Evolutionary conservation across 192 early-diverging fungal species (phyloP).

Genomic region (Spinellus fusiger): DNA sequence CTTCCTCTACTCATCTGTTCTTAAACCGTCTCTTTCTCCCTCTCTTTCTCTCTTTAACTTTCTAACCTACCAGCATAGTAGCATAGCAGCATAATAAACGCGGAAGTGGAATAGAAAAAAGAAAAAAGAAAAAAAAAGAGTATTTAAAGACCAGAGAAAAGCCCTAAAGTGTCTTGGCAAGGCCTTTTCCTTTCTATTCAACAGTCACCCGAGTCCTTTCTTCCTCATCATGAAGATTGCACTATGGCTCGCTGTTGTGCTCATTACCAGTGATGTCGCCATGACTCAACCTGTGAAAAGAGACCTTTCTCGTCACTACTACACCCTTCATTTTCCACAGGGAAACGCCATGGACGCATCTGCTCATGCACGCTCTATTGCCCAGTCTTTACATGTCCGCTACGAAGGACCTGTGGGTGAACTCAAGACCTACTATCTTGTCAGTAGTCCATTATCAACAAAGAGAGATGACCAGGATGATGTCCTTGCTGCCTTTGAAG

Average conservation of each 20-base stretch:
- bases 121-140: neutral
- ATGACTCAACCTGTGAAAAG: conserved; percentile 1
- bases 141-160: neutral
- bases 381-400: conserved; percentile 29
- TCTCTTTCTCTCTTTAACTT: no score
- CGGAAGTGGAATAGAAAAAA: no score
- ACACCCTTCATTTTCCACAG: conserved; percentile 38
- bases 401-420: conserved; percentile 64
- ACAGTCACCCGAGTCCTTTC: no score
- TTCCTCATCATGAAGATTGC: no score
- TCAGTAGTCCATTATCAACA: conserved; percentile 44
- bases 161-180: neutral
- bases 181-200: neutral
- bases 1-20: no score
- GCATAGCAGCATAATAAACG: no score
- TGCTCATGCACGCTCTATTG: conserved; percentile 29
- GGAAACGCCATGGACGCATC: neutral
- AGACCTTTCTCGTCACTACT: conserved; percentile 31
- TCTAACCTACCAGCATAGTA: no score
- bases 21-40: no score
- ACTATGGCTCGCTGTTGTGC: neutral
- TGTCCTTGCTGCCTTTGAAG: neutral
- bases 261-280: neutral
- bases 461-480: conserved; percentile 12
- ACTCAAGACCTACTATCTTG: conserved; percentile 57